phyloP scores from a whole-genome alignment of 139 green algal species.

The Pleodorina starrii region DNA sequence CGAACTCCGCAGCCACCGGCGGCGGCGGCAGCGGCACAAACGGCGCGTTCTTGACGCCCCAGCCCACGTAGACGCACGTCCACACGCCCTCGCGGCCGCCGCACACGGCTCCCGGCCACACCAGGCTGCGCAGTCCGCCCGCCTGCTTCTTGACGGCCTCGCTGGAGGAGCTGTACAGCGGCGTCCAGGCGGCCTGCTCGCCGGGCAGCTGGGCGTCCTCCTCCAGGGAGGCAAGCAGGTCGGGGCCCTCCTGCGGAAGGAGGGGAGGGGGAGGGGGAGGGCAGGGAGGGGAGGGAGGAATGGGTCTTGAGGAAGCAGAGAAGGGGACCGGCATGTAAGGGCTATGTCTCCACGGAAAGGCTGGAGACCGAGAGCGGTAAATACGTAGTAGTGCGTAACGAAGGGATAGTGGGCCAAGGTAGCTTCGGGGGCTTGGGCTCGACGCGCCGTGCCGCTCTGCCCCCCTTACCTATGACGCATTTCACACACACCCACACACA shows the following conservation, averaged over 20 bases:
- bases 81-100: constrained; percentile 53
- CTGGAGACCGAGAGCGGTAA: too few relatives aligned
- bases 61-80: constrained; percentile 78
- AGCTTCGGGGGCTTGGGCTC: too few relatives aligned
- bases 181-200: constrained; percentile 60
- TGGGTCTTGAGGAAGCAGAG: too few relatives aligned
- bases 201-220: constrained; percentile 67
- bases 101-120: constrained; percentile 72
- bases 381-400: too few relatives aligned
- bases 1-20: constrained; percentile 74
- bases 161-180: constrained; percentile 55
- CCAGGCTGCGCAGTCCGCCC: constrained; percentile 64
- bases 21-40: constrained; percentile 77
- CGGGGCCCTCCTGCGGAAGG: constrained; percentile 76
- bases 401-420: too few relatives aligned
- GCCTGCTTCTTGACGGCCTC: constrained; percentile 69
- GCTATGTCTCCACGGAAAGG: too few relatives aligned
- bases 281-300: background rate
- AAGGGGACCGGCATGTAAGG: too few relatives aligned
- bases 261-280: background rate
- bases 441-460: too few relatives aligned
- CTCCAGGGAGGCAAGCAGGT: constrained; percentile 72
- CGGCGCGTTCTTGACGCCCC: constrained; percentile 73
- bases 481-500: too few relatives aligned
- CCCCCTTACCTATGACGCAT: too few relatives aligned